Conservation (phyloP, 805 yeast species). For the Sugiyamaella floridensis region DNA sequence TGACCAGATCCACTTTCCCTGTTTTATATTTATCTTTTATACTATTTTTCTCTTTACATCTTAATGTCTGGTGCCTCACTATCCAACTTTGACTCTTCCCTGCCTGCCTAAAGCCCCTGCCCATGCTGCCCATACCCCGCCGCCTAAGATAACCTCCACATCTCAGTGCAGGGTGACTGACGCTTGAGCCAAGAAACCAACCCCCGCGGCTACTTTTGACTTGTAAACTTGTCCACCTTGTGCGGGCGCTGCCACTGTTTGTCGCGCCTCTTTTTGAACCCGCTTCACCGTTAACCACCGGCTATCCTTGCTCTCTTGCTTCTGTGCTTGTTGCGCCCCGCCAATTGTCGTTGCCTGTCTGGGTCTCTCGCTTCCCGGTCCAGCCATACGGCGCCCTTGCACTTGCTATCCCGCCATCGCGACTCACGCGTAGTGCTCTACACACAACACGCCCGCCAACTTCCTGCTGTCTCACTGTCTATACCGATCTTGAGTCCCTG, state of each 20-base stretch:
- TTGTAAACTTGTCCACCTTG: background rate
- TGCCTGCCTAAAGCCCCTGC: too few species aligned
- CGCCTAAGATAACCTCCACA: background rate
- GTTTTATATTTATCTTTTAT: too few species aligned
- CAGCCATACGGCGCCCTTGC: background rate
- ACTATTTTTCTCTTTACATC: background rate
- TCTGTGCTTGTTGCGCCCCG: background rate
- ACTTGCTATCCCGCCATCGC: background rate
- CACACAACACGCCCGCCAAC: too few species aligned
- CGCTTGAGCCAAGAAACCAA: background rate
- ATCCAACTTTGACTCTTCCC: too few species aligned
- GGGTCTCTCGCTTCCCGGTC: background rate
- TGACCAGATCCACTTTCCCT: too few species aligned
- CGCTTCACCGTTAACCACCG: background rate
- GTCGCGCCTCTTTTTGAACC: background rate
- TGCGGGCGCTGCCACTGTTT: background rate
- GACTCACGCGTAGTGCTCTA: too few species aligned
- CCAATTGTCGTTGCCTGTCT: background rate
- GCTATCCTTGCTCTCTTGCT: background rate
- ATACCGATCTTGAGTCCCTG: too few species aligned
- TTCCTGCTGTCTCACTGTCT: too few species aligned
- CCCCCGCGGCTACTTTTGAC: background rate
- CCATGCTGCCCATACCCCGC: background rate
- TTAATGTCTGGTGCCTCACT: background rate
- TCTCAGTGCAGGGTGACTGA: background rate